Evolutionary conservation across 2,329 filamentous ascomycete genomes (phyloP).

Genomic region (Parascedosporium putredinis): DNA sequence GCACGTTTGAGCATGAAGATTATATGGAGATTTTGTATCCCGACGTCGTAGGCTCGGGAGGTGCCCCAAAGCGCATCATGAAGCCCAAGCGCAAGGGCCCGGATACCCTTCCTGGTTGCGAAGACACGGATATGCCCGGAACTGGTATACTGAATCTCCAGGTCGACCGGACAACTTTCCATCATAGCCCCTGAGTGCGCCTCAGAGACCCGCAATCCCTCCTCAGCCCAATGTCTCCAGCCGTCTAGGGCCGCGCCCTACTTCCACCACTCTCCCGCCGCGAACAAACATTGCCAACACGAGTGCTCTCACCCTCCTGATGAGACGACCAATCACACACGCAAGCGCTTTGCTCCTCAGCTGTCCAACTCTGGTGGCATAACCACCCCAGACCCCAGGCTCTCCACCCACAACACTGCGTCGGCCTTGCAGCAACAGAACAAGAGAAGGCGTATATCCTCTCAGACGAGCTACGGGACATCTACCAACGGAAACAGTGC

Average conservation of each 20-base stretch:
- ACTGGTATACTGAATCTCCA: slow-evolving; percentile 35
- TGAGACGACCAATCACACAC: slow-evolving; percentile 32
- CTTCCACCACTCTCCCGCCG: slow-evolving; percentile 26
- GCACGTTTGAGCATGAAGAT: slow-evolving; percentile 50
- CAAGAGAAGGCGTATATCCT: slow-evolving; percentile 5
- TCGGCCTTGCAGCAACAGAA: slow-evolving; percentile 4
- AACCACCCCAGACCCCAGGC: slow-evolving; percentile 15
- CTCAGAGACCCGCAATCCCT: slow-evolving; percentile 3
- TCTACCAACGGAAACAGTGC: slow-evolving; percentile 13
- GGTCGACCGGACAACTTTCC: slow-evolving; percentile 20
- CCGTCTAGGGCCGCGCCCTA: slow-evolving; percentile 14
- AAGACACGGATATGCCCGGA: slow-evolving; percentile 38
- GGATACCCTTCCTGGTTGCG: slow-evolving; percentile 30
- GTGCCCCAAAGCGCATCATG: slow-evolving; percentile 48
- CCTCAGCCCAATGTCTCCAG: neutral
- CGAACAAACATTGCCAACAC: slow-evolving; percentile 28
- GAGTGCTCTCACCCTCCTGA: slow-evolving; percentile 44
- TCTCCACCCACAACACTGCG: neutral
- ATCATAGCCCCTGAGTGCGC: slow-evolving; percentile 1
- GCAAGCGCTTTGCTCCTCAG: slow-evolving; percentile 25
- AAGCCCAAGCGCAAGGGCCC: slow-evolving; percentile 40
- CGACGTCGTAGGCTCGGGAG: slow-evolving; percentile 48
- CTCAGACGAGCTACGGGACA: slow-evolving; percentile 19
- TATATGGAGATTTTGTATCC: slow-evolving; percentile 51
- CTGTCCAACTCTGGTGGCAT: slow-evolving; percentile 21